Conservation (phyloP, 2,329 filamentous ascomycete species). For the Alternaria postmessia region DNA sequence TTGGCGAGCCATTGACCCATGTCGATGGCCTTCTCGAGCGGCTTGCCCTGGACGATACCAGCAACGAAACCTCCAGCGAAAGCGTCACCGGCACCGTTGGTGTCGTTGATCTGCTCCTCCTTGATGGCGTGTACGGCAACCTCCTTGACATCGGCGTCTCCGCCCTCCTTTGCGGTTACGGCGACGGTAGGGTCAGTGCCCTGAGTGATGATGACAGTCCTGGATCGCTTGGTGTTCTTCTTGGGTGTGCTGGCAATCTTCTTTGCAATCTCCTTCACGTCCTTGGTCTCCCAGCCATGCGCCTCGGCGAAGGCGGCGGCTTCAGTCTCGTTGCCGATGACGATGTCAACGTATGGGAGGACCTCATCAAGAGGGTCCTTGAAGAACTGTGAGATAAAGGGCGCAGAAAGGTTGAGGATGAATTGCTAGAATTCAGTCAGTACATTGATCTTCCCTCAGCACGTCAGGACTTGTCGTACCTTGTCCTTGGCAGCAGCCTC, state of each 20-base stretch:
- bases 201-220: constrained; percentile 92
- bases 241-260: constrained; percentile 88
- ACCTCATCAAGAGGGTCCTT: constrained; percentile 90
- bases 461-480: constrained; percentile 54
- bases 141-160: constrained; percentile 71
- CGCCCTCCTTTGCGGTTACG: constrained; percentile 73
- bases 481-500: constrained; percentile 92
- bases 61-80: constrained; percentile 95
- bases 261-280: constrained; percentile 85
- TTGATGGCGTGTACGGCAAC: constrained; percentile 84
- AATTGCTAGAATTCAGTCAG: constrained; percentile 63
- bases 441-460: not conserved
- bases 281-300: constrained; percentile 75
- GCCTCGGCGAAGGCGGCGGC: constrained; percentile 85
- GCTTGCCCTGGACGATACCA: constrained; percentile 84
- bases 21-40: constrained; percentile 79
- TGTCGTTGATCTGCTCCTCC: constrained; percentile 85
- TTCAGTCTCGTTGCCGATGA: constrained; percentile 97
- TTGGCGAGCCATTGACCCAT: constrained; percentile 97
- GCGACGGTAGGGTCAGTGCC: constrained; percentile 91
- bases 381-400: constrained; percentile 98
- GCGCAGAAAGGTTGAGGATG: constrained; percentile 89
- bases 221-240: constrained; percentile 84
- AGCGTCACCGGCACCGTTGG: constrained; percentile 95
- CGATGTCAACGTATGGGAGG: constrained; percentile 91